Conservation (phyloP, 2,329 filamentous ascomycete species). For the Xylariaceae sp. region DNA sequence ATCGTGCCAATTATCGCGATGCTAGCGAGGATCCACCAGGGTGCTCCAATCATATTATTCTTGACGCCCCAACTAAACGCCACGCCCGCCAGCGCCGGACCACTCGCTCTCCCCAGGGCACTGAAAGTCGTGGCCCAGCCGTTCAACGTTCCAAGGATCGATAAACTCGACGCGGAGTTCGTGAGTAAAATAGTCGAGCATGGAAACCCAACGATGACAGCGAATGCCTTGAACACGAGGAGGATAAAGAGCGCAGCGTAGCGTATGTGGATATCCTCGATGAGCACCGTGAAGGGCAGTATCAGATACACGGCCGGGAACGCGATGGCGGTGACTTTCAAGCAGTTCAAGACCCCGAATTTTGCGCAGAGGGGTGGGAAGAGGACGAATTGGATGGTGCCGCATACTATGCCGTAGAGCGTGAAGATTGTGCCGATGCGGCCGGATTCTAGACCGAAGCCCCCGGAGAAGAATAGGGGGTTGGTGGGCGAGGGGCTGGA, state of each 20-base stretch:
- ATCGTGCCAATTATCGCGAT: constrained; percentile 64
- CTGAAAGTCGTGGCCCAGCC: constrained; percentile 82
- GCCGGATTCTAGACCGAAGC: constrained; percentile 69
- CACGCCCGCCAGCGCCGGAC: constrained; percentile 69
- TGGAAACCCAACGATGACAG: constrained; percentile 81
- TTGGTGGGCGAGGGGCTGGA: constrained; percentile 50
- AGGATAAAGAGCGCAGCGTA: constrained; percentile 61
- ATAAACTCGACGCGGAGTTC: constrained; percentile 73
- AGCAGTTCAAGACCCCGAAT: constrained; percentile 71
- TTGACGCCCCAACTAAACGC: constrained; percentile 75
- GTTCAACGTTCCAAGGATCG: constrained; percentile 82
- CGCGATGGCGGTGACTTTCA: constrained; percentile 59
- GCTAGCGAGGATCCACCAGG: constrained; percentile 73
- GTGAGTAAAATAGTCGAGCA: constrained; percentile 87
- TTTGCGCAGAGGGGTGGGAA: constrained; percentile 72
- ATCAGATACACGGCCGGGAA: constrained; percentile 75
- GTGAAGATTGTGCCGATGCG: constrained; percentile 85
- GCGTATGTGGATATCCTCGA: constrained; percentile 45
- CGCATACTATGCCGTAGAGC: constrained; percentile 73
- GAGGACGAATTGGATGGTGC: constrained; percentile 78
- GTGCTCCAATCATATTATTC: constrained; percentile 69
- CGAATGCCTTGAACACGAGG: constrained; percentile 70
- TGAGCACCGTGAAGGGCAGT: constrained; percentile 75
- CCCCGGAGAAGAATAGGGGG: constrained; percentile 78
- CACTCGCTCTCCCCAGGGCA: constrained; percentile 73